These are phyloP conservation scores for Thermomucor indicae-seudaticae DNA, from an alignment of 371 early-diverging fungal genomes.

Conservation along the genomic window DNA sequence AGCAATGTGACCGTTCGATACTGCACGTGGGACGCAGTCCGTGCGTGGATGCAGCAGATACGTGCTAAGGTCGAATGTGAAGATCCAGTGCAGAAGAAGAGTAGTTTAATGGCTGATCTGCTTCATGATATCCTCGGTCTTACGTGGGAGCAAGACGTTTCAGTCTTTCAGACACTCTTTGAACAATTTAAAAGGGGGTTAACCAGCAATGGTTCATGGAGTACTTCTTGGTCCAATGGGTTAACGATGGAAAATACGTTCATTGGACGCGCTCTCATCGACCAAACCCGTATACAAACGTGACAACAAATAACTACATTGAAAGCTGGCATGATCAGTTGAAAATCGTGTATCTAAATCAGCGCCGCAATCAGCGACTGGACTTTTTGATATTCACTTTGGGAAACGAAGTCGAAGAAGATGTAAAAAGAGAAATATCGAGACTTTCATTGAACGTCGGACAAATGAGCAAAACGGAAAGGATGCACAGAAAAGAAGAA, in stretches of 20 bases:
- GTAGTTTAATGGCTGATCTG: neutral
- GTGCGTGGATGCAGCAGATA: neutral
- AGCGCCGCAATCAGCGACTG: neutral
- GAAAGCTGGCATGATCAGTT: constrained; percentile 2
- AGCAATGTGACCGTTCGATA: neutral
- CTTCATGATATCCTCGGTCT: neutral
- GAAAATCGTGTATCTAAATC: neutral
- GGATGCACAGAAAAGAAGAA: neutral
- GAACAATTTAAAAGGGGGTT: neutral
- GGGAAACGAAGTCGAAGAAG: neutral
- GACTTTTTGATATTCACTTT: neutral
- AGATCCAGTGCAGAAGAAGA: neutral
- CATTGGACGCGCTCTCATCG: neutral
- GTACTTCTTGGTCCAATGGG: neutral
- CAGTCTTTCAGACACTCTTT: neutral
- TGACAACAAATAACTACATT: neutral
- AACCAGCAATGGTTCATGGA: neutral
- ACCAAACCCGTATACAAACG: neutral
- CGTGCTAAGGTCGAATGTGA: neutral
- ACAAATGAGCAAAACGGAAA: neutral
- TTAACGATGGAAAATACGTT: neutral
- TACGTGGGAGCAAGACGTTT: neutral
- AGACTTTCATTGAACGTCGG: neutral
- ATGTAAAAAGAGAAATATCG: neutral
- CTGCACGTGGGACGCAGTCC: neutral